Conservation (phyloP, 1,284 basidiomycete genomes). For the Ceratobasidium sp. region DNA sequence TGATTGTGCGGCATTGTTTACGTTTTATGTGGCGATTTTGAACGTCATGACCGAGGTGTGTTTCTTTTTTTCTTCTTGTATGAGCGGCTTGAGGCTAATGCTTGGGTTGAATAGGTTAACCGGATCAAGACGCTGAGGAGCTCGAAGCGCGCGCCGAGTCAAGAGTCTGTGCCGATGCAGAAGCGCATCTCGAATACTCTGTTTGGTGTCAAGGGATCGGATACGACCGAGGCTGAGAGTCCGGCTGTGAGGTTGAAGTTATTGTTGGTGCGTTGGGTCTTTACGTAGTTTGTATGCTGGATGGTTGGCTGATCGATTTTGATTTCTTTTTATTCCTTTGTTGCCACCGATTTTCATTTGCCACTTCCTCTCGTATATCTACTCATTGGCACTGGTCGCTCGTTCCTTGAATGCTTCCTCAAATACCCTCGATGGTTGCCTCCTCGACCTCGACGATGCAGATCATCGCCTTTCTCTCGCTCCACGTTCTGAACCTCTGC, state of each 20-base stretch:
- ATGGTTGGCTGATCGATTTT: slow-evolving; percentile 21
- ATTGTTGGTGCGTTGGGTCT: slow-evolving; percentile 72
- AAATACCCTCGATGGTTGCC: no score
- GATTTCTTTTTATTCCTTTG: slow-evolving; percentile 53
- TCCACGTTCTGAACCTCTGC: slow-evolving; percentile 93
- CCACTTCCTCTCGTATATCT: no score
- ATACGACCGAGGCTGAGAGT: slow-evolving; percentile 70
- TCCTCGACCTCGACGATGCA: slow-evolving; percentile 50
- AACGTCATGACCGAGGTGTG: slow-evolving; percentile 93
- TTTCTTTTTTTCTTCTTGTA: slow-evolving; percentile 3
- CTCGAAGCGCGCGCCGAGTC: slow-evolving; percentile 26
- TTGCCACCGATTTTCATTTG: slow-evolving; percentile 3
- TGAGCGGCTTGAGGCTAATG: slow-evolving; percentile 26
- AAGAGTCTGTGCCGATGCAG: slow-evolving; percentile 54
- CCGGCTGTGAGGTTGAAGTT: slow-evolving; percentile 91
- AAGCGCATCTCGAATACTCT: slow-evolving; percentile 66
- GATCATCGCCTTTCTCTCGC: slow-evolving; percentile 88
- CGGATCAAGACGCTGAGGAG: slow-evolving; percentile 66
- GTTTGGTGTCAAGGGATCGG: slow-evolving; percentile 76
- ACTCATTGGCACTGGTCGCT: no score
- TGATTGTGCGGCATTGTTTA: slow-evolving; percentile 91
- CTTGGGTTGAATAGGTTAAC: slow-evolving; percentile 59
- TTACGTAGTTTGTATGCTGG: slow-evolving; percentile 11
- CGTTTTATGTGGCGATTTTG: slow-evolving; percentile 90
- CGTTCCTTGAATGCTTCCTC: no score